Base-by-base conservation (phyloP, 164 flowering plant genomes). In the Litsea cubeba region DNA sequence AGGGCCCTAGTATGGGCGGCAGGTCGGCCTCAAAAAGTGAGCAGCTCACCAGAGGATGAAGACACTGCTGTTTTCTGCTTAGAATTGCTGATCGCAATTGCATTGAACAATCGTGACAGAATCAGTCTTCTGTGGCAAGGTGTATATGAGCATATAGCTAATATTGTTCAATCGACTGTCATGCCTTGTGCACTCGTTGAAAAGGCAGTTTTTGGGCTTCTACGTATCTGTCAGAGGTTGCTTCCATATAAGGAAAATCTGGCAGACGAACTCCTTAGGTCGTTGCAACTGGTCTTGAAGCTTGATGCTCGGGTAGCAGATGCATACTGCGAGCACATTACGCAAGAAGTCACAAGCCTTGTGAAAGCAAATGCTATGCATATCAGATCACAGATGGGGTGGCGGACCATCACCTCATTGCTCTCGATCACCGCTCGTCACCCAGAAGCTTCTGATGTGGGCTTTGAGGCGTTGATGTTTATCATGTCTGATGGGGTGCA, bases 231-330 rank as follows among this genome's bases (percentile, higher is more conserved):
- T 72, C 84, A 84, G 69, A 71, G 84, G 57, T 70, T 84, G 66
- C 84, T 81, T 62, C 86, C 86, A 10, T 81, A 82, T 65, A 81
- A 81, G 66, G 84, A 81, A 62, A 80, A 76, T 68, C 78, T 81
- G 62, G 80, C 83, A 70, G 86, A 84, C 65, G 86, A 84, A 51
- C 83, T 84, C 54, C 69, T 84, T 32, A 76, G 81, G 73, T 84
- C 86, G 35, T 76, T 84, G 62, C 84, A 82, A 20, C 71, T 84
- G 46, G 77, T 84, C 12, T 50, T 78, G 71, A 82, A 84, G 77
- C 86, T 84, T 25, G 83, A 84, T 76, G 86, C 83, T 50, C 77
- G 86, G 70, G 84, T 84, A 23, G 84, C 86, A 26, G 84, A 84
- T 80, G 83, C 86, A 11, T 84, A 84, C 71, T 84, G 86, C 69